A percentile compares a stretch with the other conserved stretches of the same genome.
These are phyloP conservation scores for Heteromeles arbutifolia DNA, from an alignment of 306 rosid species.

Conservation along the genomic window DNA sequence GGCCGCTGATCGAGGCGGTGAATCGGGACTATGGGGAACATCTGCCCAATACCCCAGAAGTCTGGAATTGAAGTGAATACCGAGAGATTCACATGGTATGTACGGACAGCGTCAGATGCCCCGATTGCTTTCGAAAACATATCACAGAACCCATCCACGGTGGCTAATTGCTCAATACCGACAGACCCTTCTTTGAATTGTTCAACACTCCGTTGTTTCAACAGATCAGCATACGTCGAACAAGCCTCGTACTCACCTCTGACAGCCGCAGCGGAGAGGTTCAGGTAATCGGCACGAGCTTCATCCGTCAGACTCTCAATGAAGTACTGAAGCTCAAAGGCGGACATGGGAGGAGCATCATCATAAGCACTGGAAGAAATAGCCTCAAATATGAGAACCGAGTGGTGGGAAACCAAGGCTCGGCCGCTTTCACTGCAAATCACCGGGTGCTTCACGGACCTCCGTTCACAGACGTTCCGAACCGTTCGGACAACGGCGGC, in stretches of 20 bases:
- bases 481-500: slow-evolving; percentile 63
- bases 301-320: slow-evolving; percentile 66
- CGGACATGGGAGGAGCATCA: slow-evolving; percentile 34
- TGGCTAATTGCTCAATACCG: slow-evolving; percentile 79
- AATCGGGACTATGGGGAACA: slow-evolving; percentile 77
- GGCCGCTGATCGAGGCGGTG: slow-evolving; percentile 87
- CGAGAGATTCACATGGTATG: slow-evolving; percentile 75
- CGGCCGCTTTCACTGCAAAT: slow-evolving; percentile 83
- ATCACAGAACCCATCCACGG: slow-evolving; percentile 74
- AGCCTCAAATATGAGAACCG: slow-evolving; percentile 68
- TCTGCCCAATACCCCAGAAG: slow-evolving; percentile 74
- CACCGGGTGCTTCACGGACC: slow-evolving; percentile 58
- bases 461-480: slow-evolving; percentile 48
- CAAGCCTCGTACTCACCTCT: slow-evolving; percentile 56
- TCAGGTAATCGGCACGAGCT: slow-evolving; percentile 40
- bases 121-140: slow-evolving; percentile 62
- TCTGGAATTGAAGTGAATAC: slow-evolving; percentile 86
- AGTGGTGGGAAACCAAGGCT: slow-evolving; percentile 83
- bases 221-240: slow-evolving; percentile 51
- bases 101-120: slow-evolving; percentile 41
- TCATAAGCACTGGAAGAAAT: slow-evolving; percentile 30
- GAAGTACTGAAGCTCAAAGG: slow-evolving; percentile 37
- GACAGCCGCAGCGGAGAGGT: slow-evolving; percentile 47
- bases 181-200: slow-evolving; percentile 73
- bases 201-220: slow-evolving; percentile 64